Base-by-base conservation (phyloP, 2,329 filamentous ascomycete genomes). In the Furcasterigmium furcatum region DNA sequence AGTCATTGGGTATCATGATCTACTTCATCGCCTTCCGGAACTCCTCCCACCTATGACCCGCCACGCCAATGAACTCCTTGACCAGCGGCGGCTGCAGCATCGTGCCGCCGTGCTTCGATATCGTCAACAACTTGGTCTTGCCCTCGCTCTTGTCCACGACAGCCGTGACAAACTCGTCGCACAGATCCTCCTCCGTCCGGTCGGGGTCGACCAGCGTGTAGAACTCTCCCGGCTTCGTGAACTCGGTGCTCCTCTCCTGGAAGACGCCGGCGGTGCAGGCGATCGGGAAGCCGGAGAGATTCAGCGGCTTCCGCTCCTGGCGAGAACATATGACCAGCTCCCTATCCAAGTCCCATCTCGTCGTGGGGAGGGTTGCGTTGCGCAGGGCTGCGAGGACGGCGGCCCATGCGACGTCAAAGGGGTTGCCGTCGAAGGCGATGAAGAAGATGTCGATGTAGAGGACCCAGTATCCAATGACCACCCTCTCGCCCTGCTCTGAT, bases 361-460 rank as follows among this genome's bases (percentile, higher is more conserved):
- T 90, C 42, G 72, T 72, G 0, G 94, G 94, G 10, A 99, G 70
- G 47, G 76, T 80, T 5, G 89, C 92, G 63, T 94, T 82, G 44
- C 74, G 76, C 48, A 99, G 70, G 7, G 94, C 92, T 9, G 91
- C 88, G 19, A 96, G 65, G 1, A 95, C 77, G 12, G 90, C 84
- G 1, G 86, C 79, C 91, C 92, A 97, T 0, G 90, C 89, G 1
- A 89, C 88, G 59, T 99, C 92, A 53, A 97, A 91, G 2, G 90
- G 82, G 58, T 94, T 95, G 6, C 92, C 92, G 52, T 96, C 91
- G 41, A 96, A 82, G 0, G 89, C 95, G 54, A 99, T 85, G 68
- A 96, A 94, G 60, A 96, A 80, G n/a, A 96, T 76, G 61, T 97
- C 92, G 53, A 99, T 88, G 66, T 96, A 96, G 18, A 99, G 80